Conservation (phyloP, 345 rosid species). For the Murraya koenigii region DNA sequence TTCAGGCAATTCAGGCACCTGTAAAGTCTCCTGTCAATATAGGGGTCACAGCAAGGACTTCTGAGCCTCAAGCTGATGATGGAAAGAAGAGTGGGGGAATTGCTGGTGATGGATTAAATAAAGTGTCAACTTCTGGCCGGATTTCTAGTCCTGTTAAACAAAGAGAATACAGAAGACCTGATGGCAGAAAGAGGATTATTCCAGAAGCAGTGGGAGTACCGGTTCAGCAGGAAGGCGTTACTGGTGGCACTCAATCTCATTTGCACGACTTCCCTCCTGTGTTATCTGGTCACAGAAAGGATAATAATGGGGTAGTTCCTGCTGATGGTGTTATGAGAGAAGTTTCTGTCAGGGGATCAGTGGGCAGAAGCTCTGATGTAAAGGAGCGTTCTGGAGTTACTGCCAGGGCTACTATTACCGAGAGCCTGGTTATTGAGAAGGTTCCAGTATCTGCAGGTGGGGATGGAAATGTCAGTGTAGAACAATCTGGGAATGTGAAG, state of each 20-base stretch:
- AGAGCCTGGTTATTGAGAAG: conserved; percentile 84
- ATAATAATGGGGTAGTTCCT: conserved; percentile 41
- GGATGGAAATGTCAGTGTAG: conserved; percentile 57
- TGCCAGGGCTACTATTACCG: conserved; percentile 73
- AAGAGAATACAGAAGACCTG: conserved; percentile 90
- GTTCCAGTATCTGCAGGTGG: conserved; percentile 48
- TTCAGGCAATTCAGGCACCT: conserved; percentile 49
- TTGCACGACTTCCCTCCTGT: conserved; percentile 37
- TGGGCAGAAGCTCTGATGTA: conserved; percentile 46
- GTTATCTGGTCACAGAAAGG: conserved; percentile 41
- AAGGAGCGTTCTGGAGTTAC: conserved; percentile 77
- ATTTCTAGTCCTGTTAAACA: conserved; percentile 88
- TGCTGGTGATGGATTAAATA: conserved; percentile 53
- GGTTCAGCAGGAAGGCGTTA: conserved; percentile 51
- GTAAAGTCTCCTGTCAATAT: conserved; percentile 53
- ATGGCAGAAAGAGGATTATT: conserved; percentile 97
- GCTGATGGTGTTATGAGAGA: conserved; percentile 44
- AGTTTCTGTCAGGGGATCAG: conserved; percentile 41
- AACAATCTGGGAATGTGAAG: conserved; percentile 56
- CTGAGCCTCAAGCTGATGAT: conserved; percentile 59
- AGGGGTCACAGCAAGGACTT: conserved; percentile 40
- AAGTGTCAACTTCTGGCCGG: conserved; percentile 42
- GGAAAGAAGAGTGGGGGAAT: conserved; percentile 42
- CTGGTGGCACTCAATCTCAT: conserved; percentile 37
- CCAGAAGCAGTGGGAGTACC: conserved; percentile 94